A percentile compares a stretch with the other conserved stretches of the same genome.
Conservation (phyloP, 306 rosid genomes). For the Bauhinia variegata region DNA sequence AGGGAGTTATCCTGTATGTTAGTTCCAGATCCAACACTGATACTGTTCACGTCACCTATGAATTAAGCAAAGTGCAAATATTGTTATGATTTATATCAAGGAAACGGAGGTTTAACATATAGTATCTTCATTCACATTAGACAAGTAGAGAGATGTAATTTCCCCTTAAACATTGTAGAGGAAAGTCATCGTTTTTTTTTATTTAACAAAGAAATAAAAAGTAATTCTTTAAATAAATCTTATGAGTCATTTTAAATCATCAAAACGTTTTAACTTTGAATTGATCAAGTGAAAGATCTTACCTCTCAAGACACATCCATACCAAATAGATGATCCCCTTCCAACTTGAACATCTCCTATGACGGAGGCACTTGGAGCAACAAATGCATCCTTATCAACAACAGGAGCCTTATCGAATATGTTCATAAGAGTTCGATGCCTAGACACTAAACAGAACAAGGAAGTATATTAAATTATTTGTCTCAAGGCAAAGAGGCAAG, state of each 20-base stretch:
- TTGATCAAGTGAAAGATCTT: constrained; percentile 21
- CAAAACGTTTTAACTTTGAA: background rate
- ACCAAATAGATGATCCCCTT: constrained; percentile 87
- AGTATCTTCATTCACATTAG: constrained; percentile 6
- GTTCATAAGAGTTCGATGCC: constrained; percentile 94
- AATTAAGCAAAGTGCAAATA: constrained; percentile 5
- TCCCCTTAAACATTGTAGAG: constrained; percentile 14
- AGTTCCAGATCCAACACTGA: constrained; percentile 88
- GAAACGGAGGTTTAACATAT: too few species aligned
- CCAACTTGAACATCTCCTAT: constrained; percentile 89
- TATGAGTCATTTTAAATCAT: background rate
- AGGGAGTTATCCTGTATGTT: constrained; percentile 94
- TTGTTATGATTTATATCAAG: too few species aligned
- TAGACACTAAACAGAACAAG: constrained; percentile 57
- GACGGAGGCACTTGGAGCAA: constrained; percentile 93
- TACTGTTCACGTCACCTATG: constrained; percentile 87
- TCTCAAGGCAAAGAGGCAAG: constrained; percentile 27
- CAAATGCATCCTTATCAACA: constrained; percentile 84
- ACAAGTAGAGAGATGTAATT: constrained; percentile 12
- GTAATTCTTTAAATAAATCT: constrained; percentile 1
- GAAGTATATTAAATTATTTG: background rate
- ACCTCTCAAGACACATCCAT: constrained; percentile 98
- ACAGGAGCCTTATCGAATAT: constrained; percentile 85
- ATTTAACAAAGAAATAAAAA: background rate
- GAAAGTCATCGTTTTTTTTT: constrained; percentile 7